Evolutionary conservation across 2,329 filamentous ascomycete genomes (phyloP), one percentile per base, ranked within the genome.

Genomic region (Verticillium albo-atrum): DNA sequence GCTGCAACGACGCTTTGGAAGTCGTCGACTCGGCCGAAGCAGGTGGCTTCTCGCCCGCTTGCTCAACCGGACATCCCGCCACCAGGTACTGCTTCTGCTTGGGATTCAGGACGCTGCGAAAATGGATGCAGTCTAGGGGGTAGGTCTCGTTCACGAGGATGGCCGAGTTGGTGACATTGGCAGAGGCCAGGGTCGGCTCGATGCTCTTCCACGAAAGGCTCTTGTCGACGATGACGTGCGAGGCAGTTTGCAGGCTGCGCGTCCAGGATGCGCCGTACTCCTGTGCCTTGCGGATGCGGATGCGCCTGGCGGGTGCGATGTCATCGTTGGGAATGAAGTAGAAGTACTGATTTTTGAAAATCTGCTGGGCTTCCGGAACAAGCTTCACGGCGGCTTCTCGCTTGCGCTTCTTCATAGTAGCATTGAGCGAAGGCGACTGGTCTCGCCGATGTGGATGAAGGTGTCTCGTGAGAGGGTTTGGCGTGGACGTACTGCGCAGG

Each of bases 251-350:
- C 68, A 88, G 84, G 1, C 79, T 74, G 56, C 80, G 81, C 28
- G 85, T 82, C 87, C 92, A 95, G 1, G 71, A 75, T 1, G 89
- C 94, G 51, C 94, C 94, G 70, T 87, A 87, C 67, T 92, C 87
- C 56, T 85, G 82, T 0, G 90, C 88, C 70, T 89, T 92, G 30
- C 82, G 82, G 57, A 97, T 96, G 4, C 90, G 87, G 60, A 87
- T 73, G 58, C 84, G 84, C 42, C 93, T 84, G 7, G 83, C 79
- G 12, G 83, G 82, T 32, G 88, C 84, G 54, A 89, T 82, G 63
- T 94, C 89, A 63, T 92, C 85, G 64, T 95, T 90, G 0, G 92
- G 94, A 6, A 96, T 85, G 70, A 95, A 97, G 74, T 86, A 90
- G 64, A 92, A 89, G 0, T 75, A 71, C n/a, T 90, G 71, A 0